Conservation (phyloP, 192 early-diverging fungal genomes). For the Phlyctochytrium arcticum region DNA sequence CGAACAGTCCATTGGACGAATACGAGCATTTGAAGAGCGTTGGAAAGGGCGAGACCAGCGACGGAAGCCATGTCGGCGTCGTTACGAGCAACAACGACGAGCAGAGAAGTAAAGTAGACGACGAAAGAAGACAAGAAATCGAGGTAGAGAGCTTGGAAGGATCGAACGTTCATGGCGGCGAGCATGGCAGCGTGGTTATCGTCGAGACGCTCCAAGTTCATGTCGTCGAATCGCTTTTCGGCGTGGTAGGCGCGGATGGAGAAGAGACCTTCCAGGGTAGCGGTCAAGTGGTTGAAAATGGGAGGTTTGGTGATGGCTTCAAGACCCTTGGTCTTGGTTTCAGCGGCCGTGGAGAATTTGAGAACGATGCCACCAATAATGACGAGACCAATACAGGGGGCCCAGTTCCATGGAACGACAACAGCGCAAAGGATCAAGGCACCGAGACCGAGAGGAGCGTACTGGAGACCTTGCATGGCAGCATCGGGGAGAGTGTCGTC, state of each 20-base stretch:
- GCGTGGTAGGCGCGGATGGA: slow-evolving; percentile 63
- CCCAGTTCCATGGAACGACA: slow-evolving; percentile 62
- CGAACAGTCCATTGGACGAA: slow-evolving; percentile 64
- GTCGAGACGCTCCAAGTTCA: slow-evolving; percentile 55
- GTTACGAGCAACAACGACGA: slow-evolving; percentile 41
- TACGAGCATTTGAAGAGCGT: slow-evolving; percentile 62
- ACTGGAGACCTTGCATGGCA: slow-evolving; percentile 48
- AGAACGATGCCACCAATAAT: slow-evolving; percentile 41
- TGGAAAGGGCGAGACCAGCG: slow-evolving; percentile 60
- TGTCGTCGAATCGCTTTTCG: slow-evolving; percentile 51
- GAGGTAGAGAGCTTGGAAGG: slow-evolving; percentile 53
- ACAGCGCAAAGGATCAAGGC: slow-evolving; percentile 54
- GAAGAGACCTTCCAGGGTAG: slow-evolving; percentile 60
- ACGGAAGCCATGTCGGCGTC: slow-evolving; percentile 32
- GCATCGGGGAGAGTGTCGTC: slow-evolving; percentile 52
- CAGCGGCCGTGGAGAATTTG: slow-evolving; percentile 29
- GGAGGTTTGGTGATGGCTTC: slow-evolving; percentile 61
- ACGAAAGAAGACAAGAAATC: slow-evolving; percentile 26
- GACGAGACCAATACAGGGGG: slow-evolving; percentile 41
- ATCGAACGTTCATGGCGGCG: slow-evolving; percentile 43
- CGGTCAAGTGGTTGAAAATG: slow-evolving; percentile 63
- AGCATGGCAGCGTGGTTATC: slow-evolving; percentile 52
- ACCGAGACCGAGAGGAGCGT: slow-evolving; percentile 49
- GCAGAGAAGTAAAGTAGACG: slow-evolving; percentile 47
- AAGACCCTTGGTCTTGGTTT: slow-evolving; percentile 16